A percentile compares a stretch with the other conserved stretches of the same genome.
Conservation (phyloP, 129 eudicot species). For the Artemisia argyi region DNA sequence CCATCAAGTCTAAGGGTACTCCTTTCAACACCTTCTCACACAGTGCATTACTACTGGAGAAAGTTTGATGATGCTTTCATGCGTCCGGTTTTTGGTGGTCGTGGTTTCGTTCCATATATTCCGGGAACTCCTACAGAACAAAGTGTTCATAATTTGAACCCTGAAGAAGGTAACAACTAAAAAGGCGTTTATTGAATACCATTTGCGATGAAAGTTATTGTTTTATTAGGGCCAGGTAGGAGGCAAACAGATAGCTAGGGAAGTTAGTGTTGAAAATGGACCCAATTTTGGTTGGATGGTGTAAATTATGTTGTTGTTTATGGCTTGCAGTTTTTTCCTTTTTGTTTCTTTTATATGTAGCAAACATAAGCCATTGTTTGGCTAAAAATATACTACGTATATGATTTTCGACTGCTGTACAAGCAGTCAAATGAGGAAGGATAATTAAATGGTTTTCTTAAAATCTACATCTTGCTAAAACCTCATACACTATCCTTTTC, state of each 20-base stretch:
- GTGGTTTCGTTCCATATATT: conserved; percentile 66
- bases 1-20: conserved; percentile 55
- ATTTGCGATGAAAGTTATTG: not conserved
- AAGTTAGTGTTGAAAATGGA: conserved; percentile 19
- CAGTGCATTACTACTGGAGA: conserved; percentile 76
- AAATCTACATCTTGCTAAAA: not conserved
- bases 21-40: conserved; percentile 63
- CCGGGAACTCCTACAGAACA: conserved; percentile 74
- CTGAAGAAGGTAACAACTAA: conserved; percentile 25
- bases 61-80: conserved; percentile 74
- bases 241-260: conserved; percentile 28
- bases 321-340: conserved; percentile 3
- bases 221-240: conserved; percentile 22
- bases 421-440: not conserved
- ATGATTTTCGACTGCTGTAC: not conserved
- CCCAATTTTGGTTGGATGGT: conserved; percentile 31
- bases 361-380: conserved; percentile 18
- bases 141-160: conserved; percentile 35
- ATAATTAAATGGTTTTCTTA: not conserved
- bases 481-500: too few relatives aligned
- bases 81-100: conserved; percentile 91
- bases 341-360: conserved; percentile 23
- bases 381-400: conserved; percentile 24
- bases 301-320: conserved; percentile 28
- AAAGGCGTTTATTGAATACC: not conserved